Evolutionary conservation across 192 early-diverging fungal genomes (phyloP), one percentile per base, ranked within the genome.

Genomic region (Podochytrium sp.): DNA sequence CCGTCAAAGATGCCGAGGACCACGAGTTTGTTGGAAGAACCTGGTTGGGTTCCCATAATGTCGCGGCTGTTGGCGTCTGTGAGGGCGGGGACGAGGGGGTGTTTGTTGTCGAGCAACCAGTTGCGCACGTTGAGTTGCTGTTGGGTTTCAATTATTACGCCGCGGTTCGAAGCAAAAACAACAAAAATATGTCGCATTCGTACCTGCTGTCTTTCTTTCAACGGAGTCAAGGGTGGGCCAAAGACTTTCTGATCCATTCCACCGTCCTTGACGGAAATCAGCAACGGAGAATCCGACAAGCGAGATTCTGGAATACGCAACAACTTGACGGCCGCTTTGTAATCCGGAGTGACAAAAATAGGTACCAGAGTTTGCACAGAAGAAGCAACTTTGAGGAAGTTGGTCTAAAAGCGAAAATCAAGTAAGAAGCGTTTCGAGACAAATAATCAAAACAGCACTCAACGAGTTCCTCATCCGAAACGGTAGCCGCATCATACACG

Each of bases 41-140:
- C 4, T 42, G 12, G 39, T 16, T 20, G 35, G 60, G 84, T 85
- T 37, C 86, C 83, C 72, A 94, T 80, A 74, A 92, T 81, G 0
- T 85, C 80, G 43, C 89, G 87, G 5, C 90, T 80, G 74, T 92
- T 93, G 23, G 83, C 78, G 55, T 86, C 82, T 6, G 72, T 83
- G n/a, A 94, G 67, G 37, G 80, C 71, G 0, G 91, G 83, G 16
- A 92, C 85, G 51, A 75, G 64, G 6, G 74, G 61, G 40, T 75
- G 62, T 25, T 58, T 52, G 65, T 75, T 65, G 32, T 75, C 74
- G 20, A 75, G 30, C 40, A 75, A 67, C 74, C 74, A 75, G 27
- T 42, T 67, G 23, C 64, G 47, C 10, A 75, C 29, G 23, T 33
- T 3, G 12, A 30, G 4, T 66, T 66, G 49, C 74, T 65, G 7